Conservation (phyloP, 768 basidiomycete genomes). For the Plicaturopsis crispa region DNA sequence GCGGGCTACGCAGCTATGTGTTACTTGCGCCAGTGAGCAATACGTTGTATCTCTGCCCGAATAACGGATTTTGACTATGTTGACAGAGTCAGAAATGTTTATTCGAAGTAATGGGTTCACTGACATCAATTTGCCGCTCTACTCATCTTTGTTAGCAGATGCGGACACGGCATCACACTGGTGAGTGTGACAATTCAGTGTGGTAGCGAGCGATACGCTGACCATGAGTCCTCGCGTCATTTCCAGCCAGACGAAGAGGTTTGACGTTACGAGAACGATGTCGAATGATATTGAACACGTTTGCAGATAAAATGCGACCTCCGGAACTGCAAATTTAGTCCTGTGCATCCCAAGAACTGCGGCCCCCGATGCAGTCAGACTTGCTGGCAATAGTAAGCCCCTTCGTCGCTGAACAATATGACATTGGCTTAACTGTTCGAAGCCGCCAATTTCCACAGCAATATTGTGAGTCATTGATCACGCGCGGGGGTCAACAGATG, state of each 20-base stretch:
- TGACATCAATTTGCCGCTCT: conserved; percentile 1
- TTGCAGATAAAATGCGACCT: conserved; percentile 56
- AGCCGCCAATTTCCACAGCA: conserved; percentile 62
- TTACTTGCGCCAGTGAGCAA: conserved; percentile 49
- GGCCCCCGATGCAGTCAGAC: conserved; percentile 44
- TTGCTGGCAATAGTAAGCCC: conserved; percentile 68
- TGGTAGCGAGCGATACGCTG: too few relatives aligned
- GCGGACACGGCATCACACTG: conserved; percentile 44
- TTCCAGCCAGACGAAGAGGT: conserved; percentile 56
- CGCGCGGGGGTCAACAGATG: too few relatives aligned
- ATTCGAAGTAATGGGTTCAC: conserved; percentile 32
- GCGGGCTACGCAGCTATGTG: conserved; percentile 32
- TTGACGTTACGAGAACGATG: neutral
- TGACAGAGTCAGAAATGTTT: conserved; percentile 48
- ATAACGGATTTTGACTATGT: too few relatives aligned
- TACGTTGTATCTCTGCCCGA: conserved; percentile 1
- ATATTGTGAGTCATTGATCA: conserved; percentile 45
- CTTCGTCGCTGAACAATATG: neutral
- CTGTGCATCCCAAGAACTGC: conserved; percentile 43
- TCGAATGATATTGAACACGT: neutral
- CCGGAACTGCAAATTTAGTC: conserved; percentile 57
- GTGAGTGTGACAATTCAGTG: conserved; percentile 23
- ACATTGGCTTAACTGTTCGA: conserved; percentile 12
- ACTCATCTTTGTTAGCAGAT: conserved; percentile 25
- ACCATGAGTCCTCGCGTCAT: neutral